Conservation (phyloP, 768 basidiomycete genomes). For the Naematelia aurantialba region DNA sequence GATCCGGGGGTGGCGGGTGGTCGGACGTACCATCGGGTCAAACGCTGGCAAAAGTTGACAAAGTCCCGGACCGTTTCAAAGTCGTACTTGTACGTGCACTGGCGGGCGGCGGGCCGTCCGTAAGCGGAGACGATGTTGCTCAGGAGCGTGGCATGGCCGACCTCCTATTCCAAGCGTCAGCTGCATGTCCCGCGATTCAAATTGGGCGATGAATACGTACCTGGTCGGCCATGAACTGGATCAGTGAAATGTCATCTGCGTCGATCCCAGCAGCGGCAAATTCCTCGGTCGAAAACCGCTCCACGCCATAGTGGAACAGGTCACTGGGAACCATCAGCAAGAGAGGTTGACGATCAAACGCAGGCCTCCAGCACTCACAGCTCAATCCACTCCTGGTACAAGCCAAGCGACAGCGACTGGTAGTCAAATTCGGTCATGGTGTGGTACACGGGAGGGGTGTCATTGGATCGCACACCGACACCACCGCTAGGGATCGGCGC, state of each 20-base stretch:
- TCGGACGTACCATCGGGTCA: constrained; percentile 49
- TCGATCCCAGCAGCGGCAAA: constrained; percentile 59
- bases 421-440: constrained; percentile 54
- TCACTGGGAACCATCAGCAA: constrained; percentile 40
- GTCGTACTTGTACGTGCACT: constrained; percentile 59
- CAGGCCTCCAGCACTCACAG: constrained; percentile 41
- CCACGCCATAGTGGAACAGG: constrained; percentile 60
- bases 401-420: constrained; percentile 58
- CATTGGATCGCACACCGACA: constrained; percentile 45
- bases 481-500: constrained; percentile 40
- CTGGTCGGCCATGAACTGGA: constrained; percentile 59
- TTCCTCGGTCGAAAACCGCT: constrained; percentile 57
- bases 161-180: constrained; percentile 54
- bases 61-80: constrained; percentile 61
- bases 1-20: no score
- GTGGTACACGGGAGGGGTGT: constrained; percentile 45
- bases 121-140: constrained; percentile 56
- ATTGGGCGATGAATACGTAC: neutral
- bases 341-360: neutral
- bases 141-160: constrained; percentile 61
- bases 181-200: neutral
- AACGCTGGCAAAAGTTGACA: constrained; percentile 61
- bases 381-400: constrained; percentile 67
- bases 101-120: constrained; percentile 44
- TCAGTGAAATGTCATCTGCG: constrained; percentile 58